Conservation (phyloP, 1,284 basidiomycete species). For the Heterobasidion irregulare region DNA sequence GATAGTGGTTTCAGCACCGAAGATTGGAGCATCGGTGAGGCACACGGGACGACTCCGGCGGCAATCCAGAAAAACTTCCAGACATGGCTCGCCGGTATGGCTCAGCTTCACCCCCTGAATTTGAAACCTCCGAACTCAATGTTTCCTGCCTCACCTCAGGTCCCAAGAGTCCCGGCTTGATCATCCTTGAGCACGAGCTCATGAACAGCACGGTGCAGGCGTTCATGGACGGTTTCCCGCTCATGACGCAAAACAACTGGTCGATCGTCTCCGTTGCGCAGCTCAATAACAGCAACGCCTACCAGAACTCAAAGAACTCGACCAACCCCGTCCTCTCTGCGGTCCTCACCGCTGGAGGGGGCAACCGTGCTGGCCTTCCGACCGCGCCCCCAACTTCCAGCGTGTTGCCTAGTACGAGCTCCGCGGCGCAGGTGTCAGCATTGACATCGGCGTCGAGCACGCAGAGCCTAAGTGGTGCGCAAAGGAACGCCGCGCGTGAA, state of each 20-base stretch:
- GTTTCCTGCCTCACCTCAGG: constrained; percentile 13
- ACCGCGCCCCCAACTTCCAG: background rate
- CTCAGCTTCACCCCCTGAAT: too few species aligned
- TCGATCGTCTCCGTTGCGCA: constrained; percentile 45
- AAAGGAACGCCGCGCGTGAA: too few species aligned
- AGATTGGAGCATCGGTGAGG: constrained; percentile 52
- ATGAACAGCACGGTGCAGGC: constrained; percentile 48
- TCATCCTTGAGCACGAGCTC: constrained; percentile 82
- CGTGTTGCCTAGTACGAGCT: background rate
- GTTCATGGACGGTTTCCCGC: constrained; percentile 64
- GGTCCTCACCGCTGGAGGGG: background rate
- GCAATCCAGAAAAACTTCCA: constrained; percentile 38
- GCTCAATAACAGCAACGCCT: constrained; percentile 26
- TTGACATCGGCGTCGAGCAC: background rate
- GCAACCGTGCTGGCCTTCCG: background rate
- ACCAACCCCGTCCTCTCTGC: background rate
- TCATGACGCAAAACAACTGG: constrained; percentile 65
- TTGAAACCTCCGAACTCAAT: too few species aligned
- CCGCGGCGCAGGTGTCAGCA: background rate
- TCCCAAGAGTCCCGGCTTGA: constrained; percentile 64
- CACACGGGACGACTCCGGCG: constrained; percentile 27
- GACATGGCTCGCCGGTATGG: constrained; percentile 39
- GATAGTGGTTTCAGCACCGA: constrained; percentile 35
- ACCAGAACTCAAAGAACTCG: background rate
- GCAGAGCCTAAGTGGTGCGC: too few species aligned